Percentiles rank a stretch among this genome's conserved stretches.
These are phyloP conservation scores for Comarum palustre DNA, from an alignment of 306 rosid genomes.

Conservation along the genomic window DNA sequence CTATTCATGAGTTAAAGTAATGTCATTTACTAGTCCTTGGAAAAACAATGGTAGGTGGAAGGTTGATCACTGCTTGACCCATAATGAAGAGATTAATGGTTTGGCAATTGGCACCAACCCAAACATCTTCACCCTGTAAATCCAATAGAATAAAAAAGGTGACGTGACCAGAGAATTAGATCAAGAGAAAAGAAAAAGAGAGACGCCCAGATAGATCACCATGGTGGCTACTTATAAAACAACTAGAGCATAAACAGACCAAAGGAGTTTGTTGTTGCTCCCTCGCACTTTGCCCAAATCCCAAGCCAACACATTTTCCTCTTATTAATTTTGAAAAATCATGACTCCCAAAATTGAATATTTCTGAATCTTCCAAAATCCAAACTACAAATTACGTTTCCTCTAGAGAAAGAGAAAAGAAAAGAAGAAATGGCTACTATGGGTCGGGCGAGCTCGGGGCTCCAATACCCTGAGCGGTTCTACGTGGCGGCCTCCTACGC, in stretches of 20 bases:
- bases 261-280: neutral
- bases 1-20: too few relatives aligned
- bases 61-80: too few relatives aligned
- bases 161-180: neutral
- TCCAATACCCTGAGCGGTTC: slow-evolving; percentile 91
- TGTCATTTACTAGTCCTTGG: too few relatives aligned
- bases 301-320: neutral
- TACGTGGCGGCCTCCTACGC: slow-evolving; percentile 85
- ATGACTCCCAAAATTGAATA: neutral
- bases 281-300: neutral
- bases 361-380: neutral
- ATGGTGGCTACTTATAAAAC: neutral
- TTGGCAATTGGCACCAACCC: too few relatives aligned
- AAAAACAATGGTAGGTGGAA: too few relatives aligned
- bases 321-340: neutral
- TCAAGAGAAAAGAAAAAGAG: neutral
- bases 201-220: neutral
- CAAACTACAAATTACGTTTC: neutral
- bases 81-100: too few relatives aligned
- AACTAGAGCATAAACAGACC: neutral
- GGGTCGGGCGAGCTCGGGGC: slow-evolving; percentile 74
- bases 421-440: slow-evolving; percentile 40
- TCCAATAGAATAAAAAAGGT: neutral
- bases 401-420: neutral
- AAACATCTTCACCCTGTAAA: too few relatives aligned